These are phyloP conservation scores for Cordyceps pruinosa DNA, from an alignment of 2,329 filamentous ascomycete species.

Conservation along the genomic window DNA sequence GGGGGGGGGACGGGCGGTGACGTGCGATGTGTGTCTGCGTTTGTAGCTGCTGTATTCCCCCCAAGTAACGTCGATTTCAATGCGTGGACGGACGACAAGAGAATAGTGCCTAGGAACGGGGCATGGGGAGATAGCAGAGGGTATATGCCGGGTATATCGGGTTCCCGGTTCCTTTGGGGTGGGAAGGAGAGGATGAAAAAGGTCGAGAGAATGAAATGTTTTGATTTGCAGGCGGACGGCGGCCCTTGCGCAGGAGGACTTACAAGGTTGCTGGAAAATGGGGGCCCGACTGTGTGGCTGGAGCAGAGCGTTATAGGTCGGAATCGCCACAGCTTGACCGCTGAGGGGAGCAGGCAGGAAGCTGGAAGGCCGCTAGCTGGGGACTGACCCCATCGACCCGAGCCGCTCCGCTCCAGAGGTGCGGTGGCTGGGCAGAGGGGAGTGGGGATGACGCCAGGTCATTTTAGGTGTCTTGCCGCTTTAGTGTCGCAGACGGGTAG, in stretches of 20 bases:
- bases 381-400: slow-evolving; percentile 13
- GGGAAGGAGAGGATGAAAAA: neutral
- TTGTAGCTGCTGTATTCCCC: neutral
- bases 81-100: neutral
- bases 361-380: neutral
- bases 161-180: neutral
- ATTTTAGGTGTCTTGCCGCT: slow-evolving; percentile 9
- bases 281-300: neutral
- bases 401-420: slow-evolving; percentile 13
- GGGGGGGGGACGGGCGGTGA: neutral
- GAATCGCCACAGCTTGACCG: neutral
- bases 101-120: no score
- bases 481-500: neutral
- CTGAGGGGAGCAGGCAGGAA: neutral
- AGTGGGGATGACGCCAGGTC: slow-evolving; percentile 4
- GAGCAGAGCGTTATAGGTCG: neutral
- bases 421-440: slow-evolving; percentile 10
- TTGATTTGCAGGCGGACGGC: slow-evolving; percentile 5
- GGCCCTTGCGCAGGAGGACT: slow-evolving; percentile 6
- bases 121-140: neutral
- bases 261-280: slow-evolving; percentile 3
- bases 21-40: neutral
- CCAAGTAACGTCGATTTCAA: neutral
- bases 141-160: neutral
- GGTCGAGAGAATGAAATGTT: slow-evolving; percentile 3